Percentiles rank a stretch among this genome's conserved stretches.
phyloP scores from a whole-genome alignment of 176 grass and related monocot species.

The Zea mays region Zm-B73-REFERENCE-NAM-5.0 NC_050100.1:94810001-94810500 shows the following conservation, averaged over 20 bases:
- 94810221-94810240: constrained; percentile 36
- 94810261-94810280: constrained; percentile 24
- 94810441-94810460: neutral
- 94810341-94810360: neutral
- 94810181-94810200: neutral
- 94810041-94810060: no score
- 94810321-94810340: constrained; percentile 27
- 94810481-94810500: no score
- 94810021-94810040: no score
- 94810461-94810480: constrained; percentile 27
- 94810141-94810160: neutral
- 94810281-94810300: neutral
- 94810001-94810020: no score
- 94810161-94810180: constrained; percentile 21
- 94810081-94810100: constrained; percentile 22
- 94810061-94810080: no score
- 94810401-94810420: neutral
- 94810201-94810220: constrained; percentile 18
- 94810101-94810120: constrained; percentile 37
- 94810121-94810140: neutral
- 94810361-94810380: constrained; percentile 23
- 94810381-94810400: constrained; percentile 15
- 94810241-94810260: constrained; percentile 22
- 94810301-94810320: neutral
- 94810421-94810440: no score